A percentile compares a stretch with the other conserved stretches of the same genome.
These are phyloP conservation scores for Leccinum subgranulosum DNA, from an alignment of 768 basidiomycete species.

Conservation along the genomic window DNA sequence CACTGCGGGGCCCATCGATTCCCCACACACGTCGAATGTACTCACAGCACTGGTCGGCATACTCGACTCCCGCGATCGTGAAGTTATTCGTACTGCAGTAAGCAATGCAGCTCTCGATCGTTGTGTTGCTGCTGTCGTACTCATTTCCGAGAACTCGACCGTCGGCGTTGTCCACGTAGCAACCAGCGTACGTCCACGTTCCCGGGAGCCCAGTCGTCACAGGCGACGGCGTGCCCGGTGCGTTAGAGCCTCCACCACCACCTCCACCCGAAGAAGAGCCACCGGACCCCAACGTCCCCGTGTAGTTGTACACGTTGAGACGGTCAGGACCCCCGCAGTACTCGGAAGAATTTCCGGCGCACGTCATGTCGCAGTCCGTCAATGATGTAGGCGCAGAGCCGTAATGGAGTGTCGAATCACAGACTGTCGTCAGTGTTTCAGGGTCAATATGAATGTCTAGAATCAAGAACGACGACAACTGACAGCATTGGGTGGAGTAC, in stretches of 20 bases:
- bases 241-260: neutral
- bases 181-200: slow-evolving; percentile 59
- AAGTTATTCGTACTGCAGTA: slow-evolving; percentile 55
- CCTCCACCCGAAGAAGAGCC: neutral
- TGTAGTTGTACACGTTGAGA: slow-evolving; percentile 20
- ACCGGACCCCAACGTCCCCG: neutral
- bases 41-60: slow-evolving; percentile 48
- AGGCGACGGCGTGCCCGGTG: slow-evolving; percentile 24
- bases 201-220: slow-evolving; percentile 52
- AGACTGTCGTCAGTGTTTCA: slow-evolving; percentile 34
- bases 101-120: slow-evolving; percentile 61
- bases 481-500: slow-evolving; percentile 48
- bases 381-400: slow-evolving; percentile 36
- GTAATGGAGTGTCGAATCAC: slow-evolving; percentile 14
- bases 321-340: slow-evolving; percentile 73
- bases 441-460: slow-evolving; percentile 40
- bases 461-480: slow-evolving; percentile 15
- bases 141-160: slow-evolving; percentile 57
- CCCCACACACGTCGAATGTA: slow-evolving; percentile 7
- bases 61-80: slow-evolving; percentile 72
- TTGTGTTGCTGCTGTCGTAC: slow-evolving; percentile 39
- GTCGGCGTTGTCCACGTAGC: slow-evolving; percentile 69
- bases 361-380: slow-evolving; percentile 48
- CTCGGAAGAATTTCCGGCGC: slow-evolving; percentile 37
- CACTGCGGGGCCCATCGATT: neutral